phyloP scores from a whole-genome alignment of 768 basidiomycete species.

The Amyloporia xantha region DNA sequence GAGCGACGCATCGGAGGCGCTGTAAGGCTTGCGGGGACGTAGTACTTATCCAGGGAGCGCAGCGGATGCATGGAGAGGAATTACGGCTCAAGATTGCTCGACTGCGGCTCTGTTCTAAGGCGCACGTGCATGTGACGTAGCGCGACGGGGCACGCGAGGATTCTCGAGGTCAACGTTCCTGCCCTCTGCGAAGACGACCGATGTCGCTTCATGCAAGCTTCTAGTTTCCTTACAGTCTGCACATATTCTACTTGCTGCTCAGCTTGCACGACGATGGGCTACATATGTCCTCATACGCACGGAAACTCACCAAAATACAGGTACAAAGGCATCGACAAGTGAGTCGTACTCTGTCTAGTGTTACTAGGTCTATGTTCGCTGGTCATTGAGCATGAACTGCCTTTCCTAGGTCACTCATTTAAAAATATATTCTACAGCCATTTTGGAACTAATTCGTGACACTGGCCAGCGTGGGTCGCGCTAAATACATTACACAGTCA shows the following conservation, averaged over 20 bases:
- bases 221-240: background rate
- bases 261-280: conserved; percentile 42
- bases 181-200: background rate
- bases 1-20: too few species aligned
- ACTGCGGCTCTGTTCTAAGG: too few species aligned
- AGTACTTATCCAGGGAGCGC: too few species aligned
- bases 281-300: conserved; percentile 60
- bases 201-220: background rate
- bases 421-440: conserved; percentile 69
- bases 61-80: too few species aligned
- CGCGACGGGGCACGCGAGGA: conserved; percentile 6
- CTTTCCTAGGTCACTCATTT: conserved; percentile 58
- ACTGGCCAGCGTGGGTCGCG: conserved; percentile 76
- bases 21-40: too few species aligned
- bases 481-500: conserved; percentile 66
- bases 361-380: background rate
- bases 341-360: conserved; percentile 20
- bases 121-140: conserved; percentile 20
- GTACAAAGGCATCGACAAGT: conserved; percentile 83
- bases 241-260: background rate
- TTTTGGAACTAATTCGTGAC: conserved; percentile 93
- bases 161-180: background rate
- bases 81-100: too few species aligned
- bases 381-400: background rate
- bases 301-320: conserved; percentile 70